Evolutionary conservation across 805 yeast genomes (phyloP), one percentile per base, ranked within the genome.

Genomic region (Brettanomyces bruxellensis): DNA sequence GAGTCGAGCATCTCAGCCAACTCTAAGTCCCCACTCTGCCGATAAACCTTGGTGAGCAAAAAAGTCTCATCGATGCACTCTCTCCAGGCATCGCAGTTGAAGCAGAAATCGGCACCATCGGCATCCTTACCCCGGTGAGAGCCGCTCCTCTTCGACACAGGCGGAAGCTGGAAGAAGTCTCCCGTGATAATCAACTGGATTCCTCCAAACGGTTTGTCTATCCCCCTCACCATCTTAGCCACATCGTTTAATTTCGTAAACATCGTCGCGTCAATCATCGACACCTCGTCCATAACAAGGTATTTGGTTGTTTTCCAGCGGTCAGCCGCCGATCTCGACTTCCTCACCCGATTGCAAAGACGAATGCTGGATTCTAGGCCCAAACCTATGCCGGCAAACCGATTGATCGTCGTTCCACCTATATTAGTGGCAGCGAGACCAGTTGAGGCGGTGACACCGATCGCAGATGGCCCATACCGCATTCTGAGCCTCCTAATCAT

Each of bases 101-200:
- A 93, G 49, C 95, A 83, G 59, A 83, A 93, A 24, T 64, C 60
- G 1, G 71, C 60, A n/a, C 23, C 38, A 7, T n/a, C 38, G 8
- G 2, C 38, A 0, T 62, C 63, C 18, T 18, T 18, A 18, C 18
- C 18, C 18, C 18, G 18, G 18, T 2, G 18, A 28, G 32, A 28
- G 22, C 60, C 64, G 38, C 67, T 70, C 40, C 49, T 45, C 23
- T 70, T 70, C 9, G 73, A 68, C 5, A 93, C 95, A 0, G 99
- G 99, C 1, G 99, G 99, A 40, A 93, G 70, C 66, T 93, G 99
- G 64, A 84, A 90, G 60, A 91, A 90, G 65, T 93, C 99, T n/a
- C 99, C 99, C 4, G 95, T 84, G 34, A 90, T 65, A 11, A 93
- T 78, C 13, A 93, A 54, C 58, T 93, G 99, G 40, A 93, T 82